Evolutionary conservation across 139 green algal genomes (phyloP).

Genomic region (Astrephomene gubernaculifera): DNA sequence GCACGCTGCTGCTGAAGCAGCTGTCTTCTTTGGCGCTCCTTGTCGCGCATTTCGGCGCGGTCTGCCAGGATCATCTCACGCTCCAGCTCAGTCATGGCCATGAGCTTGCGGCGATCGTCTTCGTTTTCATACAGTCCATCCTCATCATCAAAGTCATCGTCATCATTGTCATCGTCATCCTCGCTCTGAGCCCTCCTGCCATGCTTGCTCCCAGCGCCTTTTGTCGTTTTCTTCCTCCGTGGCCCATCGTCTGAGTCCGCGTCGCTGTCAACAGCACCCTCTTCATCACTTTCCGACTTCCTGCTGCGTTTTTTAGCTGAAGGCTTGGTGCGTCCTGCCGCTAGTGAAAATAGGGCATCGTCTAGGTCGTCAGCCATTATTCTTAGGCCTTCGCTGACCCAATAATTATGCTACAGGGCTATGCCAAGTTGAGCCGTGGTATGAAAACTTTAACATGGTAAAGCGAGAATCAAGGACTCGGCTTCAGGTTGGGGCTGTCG

Average conservation of each 20-base stretch:
- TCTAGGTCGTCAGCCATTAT: slow-evolving; percentile 39
- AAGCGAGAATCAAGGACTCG: no score
- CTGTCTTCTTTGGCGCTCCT: slow-evolving; percentile 57
- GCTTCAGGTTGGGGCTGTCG: no score
- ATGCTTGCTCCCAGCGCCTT: not conserved
- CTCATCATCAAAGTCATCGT: slow-evolving; percentile 52
- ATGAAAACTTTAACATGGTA: no score
- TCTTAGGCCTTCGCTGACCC: no score
- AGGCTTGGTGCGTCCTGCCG: slow-evolving; percentile 11
- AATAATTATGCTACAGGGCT: no score
- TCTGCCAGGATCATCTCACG: slow-evolving; percentile 76
- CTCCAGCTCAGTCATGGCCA: slow-evolving; percentile 73
- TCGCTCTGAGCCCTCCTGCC: slow-evolving; percentile 31
- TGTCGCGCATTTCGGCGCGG: slow-evolving; percentile 59
- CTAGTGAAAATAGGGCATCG: slow-evolving; percentile 31
- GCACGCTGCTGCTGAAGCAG: slow-evolving; percentile 50
- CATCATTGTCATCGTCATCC: slow-evolving; percentile 54
- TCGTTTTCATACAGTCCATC: slow-evolving; percentile 72
- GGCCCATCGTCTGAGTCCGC: slow-evolving; percentile 23
- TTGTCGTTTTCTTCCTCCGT: not conserved
- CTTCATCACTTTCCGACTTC: slow-evolving; percentile 33
- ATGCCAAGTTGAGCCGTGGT: no score
- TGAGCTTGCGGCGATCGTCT: slow-evolving; percentile 63
- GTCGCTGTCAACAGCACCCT: slow-evolving; percentile 1
- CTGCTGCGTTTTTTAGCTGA: slow-evolving; percentile 23